Conservation (phyloP, 202 grass and related monocot species). For the Digitaria exilis region DNA sequence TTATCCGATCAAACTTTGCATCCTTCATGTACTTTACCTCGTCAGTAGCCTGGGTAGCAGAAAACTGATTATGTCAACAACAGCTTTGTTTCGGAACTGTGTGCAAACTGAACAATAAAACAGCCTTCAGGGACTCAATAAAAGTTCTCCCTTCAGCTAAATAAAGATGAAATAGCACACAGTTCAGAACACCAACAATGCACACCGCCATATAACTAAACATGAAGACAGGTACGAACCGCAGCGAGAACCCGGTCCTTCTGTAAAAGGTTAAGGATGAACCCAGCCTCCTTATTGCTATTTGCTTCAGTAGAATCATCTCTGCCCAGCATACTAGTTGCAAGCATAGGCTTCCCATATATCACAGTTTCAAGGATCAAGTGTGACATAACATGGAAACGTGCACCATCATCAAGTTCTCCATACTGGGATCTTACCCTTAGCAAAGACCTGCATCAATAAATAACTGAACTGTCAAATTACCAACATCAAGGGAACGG, state of each 20-base stretch:
- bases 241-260: conserved; percentile 83
- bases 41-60: conserved; percentile 69
- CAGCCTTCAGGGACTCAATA: neutral
- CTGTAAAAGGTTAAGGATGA: conserved; percentile 85
- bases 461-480: conserved; percentile 39
- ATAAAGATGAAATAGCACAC: neutral
- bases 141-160: conserved; percentile 12
- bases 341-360: conserved; percentile 84
- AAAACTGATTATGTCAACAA: conserved; percentile 36
- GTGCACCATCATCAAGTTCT: conserved; percentile 83
- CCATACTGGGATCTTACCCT: conserved; percentile 73
- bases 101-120: conserved; percentile 8
- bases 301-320: conserved; percentile 71
- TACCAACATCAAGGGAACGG: neutral
- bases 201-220: conserved; percentile 30
- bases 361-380: conserved; percentile 92
- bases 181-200: conserved; percentile 20
- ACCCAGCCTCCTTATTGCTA: conserved; percentile 80
- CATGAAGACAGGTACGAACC: conserved; percentile 52
- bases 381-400: conserved; percentile 83
- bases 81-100: conserved; percentile 30
- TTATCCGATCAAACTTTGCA: conserved; percentile 74
- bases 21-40: conserved; percentile 75
- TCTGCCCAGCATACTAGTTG: conserved; percentile 67
- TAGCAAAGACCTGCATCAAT: conserved; percentile 78